Conservation (phyloP, 2,329 filamentous ascomycete species). For the Colletotrichum sp. region DNA sequence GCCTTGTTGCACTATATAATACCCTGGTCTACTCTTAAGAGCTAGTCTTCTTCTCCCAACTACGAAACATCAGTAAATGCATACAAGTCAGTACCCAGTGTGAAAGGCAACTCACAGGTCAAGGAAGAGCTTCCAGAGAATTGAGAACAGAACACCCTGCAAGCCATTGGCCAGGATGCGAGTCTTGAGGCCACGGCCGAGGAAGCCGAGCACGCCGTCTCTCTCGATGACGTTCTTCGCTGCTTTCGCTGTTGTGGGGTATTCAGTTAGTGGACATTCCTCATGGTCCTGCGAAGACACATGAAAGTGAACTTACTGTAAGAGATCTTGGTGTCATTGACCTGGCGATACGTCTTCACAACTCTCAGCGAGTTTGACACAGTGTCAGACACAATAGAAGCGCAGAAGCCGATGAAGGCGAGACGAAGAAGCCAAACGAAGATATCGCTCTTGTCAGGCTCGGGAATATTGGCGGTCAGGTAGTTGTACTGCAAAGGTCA, state of each 20-base stretch:
- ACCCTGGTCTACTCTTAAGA: background rate
- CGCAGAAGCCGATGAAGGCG: constrained; percentile 47
- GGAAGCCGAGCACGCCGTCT: constrained; percentile 46
- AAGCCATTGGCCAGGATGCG: constrained; percentile 53
- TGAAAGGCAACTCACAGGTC: constrained; percentile 43
- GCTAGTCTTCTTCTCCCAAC: constrained; percentile 16
- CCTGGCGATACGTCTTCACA: constrained; percentile 54
- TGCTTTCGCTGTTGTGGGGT: constrained; percentile 39
- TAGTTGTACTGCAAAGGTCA: constrained; percentile 44
- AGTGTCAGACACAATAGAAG: constrained; percentile 49
- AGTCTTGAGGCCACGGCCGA: constrained; percentile 51
- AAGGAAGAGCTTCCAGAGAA: constrained; percentile 53
- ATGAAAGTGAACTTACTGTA: constrained; percentile 37
- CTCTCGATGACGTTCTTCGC: constrained; percentile 42
- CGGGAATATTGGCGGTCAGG: constrained; percentile 40
- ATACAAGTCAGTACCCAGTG: background rate
- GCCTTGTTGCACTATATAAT: background rate
- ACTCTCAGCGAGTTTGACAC: constrained; percentile 53
- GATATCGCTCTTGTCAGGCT: constrained; percentile 44
- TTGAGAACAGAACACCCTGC: constrained; percentile 51
- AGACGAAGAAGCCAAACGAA: constrained; percentile 47
- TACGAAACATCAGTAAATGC: background rate
- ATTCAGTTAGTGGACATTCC: background rate
- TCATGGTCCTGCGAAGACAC: background rate
- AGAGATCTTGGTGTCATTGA: constrained; percentile 51